These are phyloP conservation scores for Oryza glumipatula DNA, from an alignment of 176 grass and related monocot genomes.

Conservation along the genomic window DNA sequence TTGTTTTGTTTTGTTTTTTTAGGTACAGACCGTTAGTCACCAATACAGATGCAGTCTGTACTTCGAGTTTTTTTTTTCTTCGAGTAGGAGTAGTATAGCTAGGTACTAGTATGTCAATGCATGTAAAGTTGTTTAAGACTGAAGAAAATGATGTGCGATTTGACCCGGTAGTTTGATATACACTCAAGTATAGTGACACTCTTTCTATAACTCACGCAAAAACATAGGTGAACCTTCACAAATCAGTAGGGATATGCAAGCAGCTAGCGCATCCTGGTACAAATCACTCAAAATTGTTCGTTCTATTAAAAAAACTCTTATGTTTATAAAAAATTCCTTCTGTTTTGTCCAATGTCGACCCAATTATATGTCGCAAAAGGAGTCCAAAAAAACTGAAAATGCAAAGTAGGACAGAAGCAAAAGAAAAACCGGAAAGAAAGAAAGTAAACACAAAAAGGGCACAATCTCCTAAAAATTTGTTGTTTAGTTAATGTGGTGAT, in stretches of 20 bases:
- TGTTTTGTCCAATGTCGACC: neutral
- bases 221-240: neutral
- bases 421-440: neutral
- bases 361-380: neutral
- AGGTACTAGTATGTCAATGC: neutral
- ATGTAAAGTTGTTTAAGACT: neutral
- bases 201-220: neutral
- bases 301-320: neutral
- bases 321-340: neutral
- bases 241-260: neutral
- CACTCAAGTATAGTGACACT: neutral
- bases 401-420: neutral
- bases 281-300: no score
- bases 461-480: neutral
- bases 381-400: neutral
- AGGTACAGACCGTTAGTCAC: neutral
- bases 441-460: neutral
- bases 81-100: neutral
- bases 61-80: neutral
- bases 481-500: neutral
- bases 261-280: no score
- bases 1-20: neutral
- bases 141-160: neutral
- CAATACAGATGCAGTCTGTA: neutral
- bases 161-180: neutral